Evolutionary conservation across 352 stramenopile genomes (phyloP).

Genomic region (Pythium phragmiticola): DNA sequence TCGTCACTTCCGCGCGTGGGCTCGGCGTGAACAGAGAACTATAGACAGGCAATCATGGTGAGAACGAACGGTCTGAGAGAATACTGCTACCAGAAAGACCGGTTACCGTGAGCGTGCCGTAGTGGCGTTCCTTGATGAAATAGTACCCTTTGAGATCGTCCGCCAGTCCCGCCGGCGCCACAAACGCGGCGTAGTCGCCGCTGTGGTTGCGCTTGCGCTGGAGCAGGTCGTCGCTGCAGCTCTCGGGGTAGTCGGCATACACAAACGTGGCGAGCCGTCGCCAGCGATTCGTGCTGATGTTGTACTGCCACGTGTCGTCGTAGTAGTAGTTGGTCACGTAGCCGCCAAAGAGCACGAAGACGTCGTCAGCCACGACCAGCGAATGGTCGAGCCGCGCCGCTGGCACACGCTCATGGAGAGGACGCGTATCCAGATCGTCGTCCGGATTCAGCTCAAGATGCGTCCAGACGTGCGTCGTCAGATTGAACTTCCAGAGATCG

Average conservation of each 20-base stretch:
- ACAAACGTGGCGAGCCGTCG: conserved; percentile 90
- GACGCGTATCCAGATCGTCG: conserved; percentile 17
- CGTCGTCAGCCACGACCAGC: conserved; percentile 67
- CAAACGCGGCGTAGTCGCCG: conserved; percentile 68
- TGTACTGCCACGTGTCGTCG: conserved; percentile 96
- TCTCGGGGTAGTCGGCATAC: conserved; percentile 84
- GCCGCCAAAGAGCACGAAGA: conserved; percentile 92
- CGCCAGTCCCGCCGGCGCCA: conserved; percentile 25
- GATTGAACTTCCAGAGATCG: conserved; percentile 95
- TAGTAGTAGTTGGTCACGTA: conserved; percentile 94
- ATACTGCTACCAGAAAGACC: too few relatives aligned
- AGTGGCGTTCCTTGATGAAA: conserved; percentile 69
- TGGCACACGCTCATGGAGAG: conserved; percentile 35
- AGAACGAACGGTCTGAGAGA: too few relatives aligned
- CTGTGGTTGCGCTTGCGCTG: conserved; percentile 57
- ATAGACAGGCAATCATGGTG: not conserved
- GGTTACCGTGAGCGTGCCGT: conserved; percentile 63
- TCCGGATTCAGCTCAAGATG: conserved; percentile 38
- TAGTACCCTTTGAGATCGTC: conserved; percentile 56
- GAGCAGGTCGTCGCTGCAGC: conserved; percentile 90
- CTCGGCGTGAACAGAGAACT: conserved; percentile 88
- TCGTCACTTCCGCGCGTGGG: conserved; percentile 81
- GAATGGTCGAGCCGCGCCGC: conserved; percentile 79
- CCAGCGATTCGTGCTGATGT: conserved; percentile 89
- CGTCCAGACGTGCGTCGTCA: conserved; percentile 81